These are phyloP conservation scores for Hymenoscyphus albidus DNA, from an alignment of 2,329 filamentous ascomycete species.

Conservation along the genomic window DNA sequence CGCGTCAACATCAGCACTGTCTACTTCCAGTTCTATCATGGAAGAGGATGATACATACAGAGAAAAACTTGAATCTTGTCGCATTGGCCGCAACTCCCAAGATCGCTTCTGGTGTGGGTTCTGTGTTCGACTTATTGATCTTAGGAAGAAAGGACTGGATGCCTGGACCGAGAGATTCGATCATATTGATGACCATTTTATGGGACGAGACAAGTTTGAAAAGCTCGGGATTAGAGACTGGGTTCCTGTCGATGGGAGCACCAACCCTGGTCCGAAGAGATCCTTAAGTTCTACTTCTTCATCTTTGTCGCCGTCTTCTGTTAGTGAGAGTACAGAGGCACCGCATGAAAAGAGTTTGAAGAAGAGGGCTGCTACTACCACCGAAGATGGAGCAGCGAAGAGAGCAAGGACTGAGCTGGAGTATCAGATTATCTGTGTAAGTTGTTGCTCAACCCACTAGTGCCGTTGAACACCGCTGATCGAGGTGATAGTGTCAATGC, in stretches of 20 bases:
- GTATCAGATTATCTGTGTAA: constrained; percentile 24
- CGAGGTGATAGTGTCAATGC: constrained; percentile 23
- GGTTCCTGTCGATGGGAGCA: constrained; percentile 36
- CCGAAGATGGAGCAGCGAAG: neutral
- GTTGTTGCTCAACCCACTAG: neutral
- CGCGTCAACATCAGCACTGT: neutral
- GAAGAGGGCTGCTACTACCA: neutral
- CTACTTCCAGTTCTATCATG: neutral
- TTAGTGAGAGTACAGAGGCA: neutral
- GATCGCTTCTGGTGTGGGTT: constrained; percentile 85
- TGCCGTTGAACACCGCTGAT: neutral
- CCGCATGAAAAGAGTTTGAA: neutral
- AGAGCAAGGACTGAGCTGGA: neutral
- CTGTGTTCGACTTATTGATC: constrained; percentile 55
- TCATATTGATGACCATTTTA: constrained; percentile 73
- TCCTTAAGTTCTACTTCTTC: neutral
- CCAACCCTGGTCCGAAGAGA: constrained; percentile 11
- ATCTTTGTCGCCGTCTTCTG: constrained; percentile 6
- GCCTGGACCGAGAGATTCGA: constrained; percentile 61
- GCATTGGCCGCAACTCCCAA: constrained; percentile 62
- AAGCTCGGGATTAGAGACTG: constrained; percentile 53
- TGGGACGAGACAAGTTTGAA: constrained; percentile 42
- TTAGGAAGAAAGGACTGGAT: constrained; percentile 44
- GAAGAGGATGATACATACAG: constrained; percentile 31
- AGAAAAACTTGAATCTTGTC: constrained; percentile 48